A percentile compares a stretch with the other conserved stretches of the same genome.
Conservation (phyloP, 805 yeast genomes). For the Metschnikowia gelsemii region DNA sequence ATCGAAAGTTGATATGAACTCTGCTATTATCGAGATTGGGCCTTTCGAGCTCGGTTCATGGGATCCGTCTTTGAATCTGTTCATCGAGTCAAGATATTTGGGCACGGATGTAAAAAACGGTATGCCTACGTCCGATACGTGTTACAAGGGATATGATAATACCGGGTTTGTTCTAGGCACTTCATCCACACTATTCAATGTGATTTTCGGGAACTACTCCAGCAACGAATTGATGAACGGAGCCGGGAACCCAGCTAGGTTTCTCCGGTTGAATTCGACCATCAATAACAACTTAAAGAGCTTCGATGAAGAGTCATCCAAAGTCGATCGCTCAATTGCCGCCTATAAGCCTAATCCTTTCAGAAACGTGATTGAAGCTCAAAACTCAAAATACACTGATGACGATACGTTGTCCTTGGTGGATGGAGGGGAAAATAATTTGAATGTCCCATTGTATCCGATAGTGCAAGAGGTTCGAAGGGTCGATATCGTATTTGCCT, state of each 20-base stretch:
- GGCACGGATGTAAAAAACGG: slow-evolving; percentile 52
- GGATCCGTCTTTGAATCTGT: slow-evolving; percentile 48
- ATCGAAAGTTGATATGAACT: slow-evolving; percentile 25
- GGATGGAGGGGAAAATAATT: slow-evolving; percentile 51
- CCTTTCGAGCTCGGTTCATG: slow-evolving; percentile 70
- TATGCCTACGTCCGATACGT: slow-evolving; percentile 31
- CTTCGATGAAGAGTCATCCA: slow-evolving; percentile 1
- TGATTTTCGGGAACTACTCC: slow-evolving; percentile 6
- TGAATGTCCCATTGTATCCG: slow-evolving; percentile 47
- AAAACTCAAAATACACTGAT: slow-evolving; percentile 10
- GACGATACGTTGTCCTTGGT: slow-evolving; percentile 27
- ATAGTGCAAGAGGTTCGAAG: slow-evolving; percentile 33
- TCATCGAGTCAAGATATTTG: slow-evolving; percentile 48
- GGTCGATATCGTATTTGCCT: slow-evolving; percentile 40
- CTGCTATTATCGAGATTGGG: slow-evolving; percentile 55
- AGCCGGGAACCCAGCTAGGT: slow-evolving; percentile 26
- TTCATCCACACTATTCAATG: slow-evolving; percentile 60
- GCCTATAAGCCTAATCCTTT: slow-evolving; percentile 62
- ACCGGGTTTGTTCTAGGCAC: slow-evolving; percentile 60
- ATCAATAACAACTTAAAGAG: background rate
- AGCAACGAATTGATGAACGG: no score
- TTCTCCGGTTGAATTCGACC: slow-evolving; percentile 24
- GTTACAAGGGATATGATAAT: slow-evolving; percentile 55
- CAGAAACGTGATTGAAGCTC: slow-evolving; percentile 10
- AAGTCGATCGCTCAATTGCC: slow-evolving; percentile 52